A percentile compares a stretch with the other conserved stretches of the same genome.
These are phyloP conservation scores for Salvia miltiorrhiza DNA, from an alignment of 257 asterid genomes.

Conservation along the genomic window DNA sequence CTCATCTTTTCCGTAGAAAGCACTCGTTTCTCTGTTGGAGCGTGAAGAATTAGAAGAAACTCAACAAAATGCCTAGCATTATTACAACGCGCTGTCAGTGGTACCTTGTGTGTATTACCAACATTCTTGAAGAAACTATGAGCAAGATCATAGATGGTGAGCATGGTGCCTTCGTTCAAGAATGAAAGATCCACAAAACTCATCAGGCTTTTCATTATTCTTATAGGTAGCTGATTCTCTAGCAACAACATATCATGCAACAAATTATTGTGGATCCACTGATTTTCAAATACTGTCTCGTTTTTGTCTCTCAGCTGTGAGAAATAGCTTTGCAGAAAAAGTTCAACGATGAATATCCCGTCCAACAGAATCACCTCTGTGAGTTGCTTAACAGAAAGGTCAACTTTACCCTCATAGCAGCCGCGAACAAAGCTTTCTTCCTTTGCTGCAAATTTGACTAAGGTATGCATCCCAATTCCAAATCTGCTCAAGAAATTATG, in stretches of 20 bases:
- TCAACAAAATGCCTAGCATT: conserved; percentile 29
- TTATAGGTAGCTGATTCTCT: conserved; percentile 35
- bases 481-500: conserved; percentile 25
- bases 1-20: not conserved
- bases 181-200: conserved; percentile 3
- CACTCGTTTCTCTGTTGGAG: not conserved
- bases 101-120: conserved; percentile 17
- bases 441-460: conserved; percentile 16
- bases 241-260: conserved; percentile 24
- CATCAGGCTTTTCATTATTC: conserved; percentile 1
- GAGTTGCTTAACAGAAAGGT: not conserved
- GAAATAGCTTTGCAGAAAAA: conserved; percentile 22
- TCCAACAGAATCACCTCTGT: conserved; percentile 25
- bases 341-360: conserved; percentile 28
- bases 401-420: conserved; percentile 17
- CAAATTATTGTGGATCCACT: conserved; percentile 27
- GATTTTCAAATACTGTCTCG: conserved; percentile 26
- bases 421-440: conserved; percentile 12
- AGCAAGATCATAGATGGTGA: conserved; percentile 27
- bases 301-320: conserved; percentile 21
- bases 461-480: conserved; percentile 1
- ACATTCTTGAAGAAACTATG: conserved; percentile 26
- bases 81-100: not conserved
- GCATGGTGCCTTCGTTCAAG: not conserved
- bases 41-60: conserved; percentile 21